Conservation (phyloP, 176 grass and related monocot species). For the Aegilops speltoides region DNA sequence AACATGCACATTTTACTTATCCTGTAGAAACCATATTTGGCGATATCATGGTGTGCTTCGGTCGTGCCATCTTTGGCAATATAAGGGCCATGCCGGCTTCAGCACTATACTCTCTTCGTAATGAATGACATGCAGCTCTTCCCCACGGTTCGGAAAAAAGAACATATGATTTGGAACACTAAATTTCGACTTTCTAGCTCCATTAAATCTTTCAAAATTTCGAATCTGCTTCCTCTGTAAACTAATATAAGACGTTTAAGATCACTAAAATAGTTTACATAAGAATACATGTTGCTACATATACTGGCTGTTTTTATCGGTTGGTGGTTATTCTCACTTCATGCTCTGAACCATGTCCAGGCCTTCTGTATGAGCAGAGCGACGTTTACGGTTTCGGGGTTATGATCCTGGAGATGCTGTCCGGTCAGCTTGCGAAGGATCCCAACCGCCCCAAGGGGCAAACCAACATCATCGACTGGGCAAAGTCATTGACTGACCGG, state of each 20-base stretch:
- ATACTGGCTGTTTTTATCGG: neutral
- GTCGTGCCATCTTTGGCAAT: too few relatives aligned
- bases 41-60: too few relatives aligned
- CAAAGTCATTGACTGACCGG: constrained; percentile 57
- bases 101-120: too few relatives aligned
- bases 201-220: neutral
- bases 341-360: constrained; percentile 30
- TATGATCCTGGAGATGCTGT: constrained; percentile 76
- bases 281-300: neutral
- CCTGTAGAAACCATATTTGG: too few relatives aligned
- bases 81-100: too few relatives aligned
- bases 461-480: constrained; percentile 63
- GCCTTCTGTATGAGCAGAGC: constrained; percentile 85
- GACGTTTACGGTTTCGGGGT: constrained; percentile 84
- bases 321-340: constrained; percentile 3
- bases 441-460: constrained; percentile 57
- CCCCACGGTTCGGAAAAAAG: too few relatives aligned
- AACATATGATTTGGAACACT: neutral
- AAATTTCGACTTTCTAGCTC: neutral
- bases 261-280: too few relatives aligned
- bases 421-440: constrained; percentile 62
- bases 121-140: too few relatives aligned
- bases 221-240: too few relatives aligned
- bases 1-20: too few relatives aligned
- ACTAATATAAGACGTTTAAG: too few relatives aligned